Percentiles rank a stretch among this genome's conserved stretches.
Conservation (phyloP, 2,329 filamentous ascomycete genomes). For the Cryoendolithus antarcticus region DNA sequence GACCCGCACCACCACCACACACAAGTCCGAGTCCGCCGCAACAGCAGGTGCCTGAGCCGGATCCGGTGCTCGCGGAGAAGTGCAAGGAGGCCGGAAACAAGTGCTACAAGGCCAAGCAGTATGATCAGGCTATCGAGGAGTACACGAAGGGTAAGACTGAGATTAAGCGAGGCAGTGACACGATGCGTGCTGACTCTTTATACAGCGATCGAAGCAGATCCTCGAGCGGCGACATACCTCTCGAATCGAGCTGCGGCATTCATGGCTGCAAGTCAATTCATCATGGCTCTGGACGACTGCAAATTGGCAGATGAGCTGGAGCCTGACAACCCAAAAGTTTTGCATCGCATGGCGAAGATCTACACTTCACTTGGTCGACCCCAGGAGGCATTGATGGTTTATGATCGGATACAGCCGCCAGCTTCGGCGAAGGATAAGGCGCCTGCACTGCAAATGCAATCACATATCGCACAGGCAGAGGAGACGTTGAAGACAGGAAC, state of each 20-base stretch:
- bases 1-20: conserved; percentile 61
- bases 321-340: conserved; percentile 73
- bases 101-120: conserved; percentile 92
- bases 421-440: conserved; percentile 77
- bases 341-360: conserved; percentile 78
- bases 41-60: conserved; percentile 25
- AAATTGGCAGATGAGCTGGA: conserved; percentile 71
- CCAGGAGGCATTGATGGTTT: conserved; percentile 73
- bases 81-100: conserved; percentile 93
- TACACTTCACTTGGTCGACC: conserved; percentile 79
- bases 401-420: conserved; percentile 64
- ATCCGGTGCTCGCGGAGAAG: conserved; percentile 66
- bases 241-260: conserved; percentile 91
- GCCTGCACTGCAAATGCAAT: conserved; percentile 71
- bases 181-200: conserved; percentile 1
- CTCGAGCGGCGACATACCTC: conserved; percentile 75
- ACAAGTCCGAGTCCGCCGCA: conserved; percentile 35
- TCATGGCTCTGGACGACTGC: conserved; percentile 76
- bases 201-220: conserved; percentile 75
- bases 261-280: conserved; percentile 74
- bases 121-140: conserved; percentile 73
- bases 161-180: not conserved
- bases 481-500: conserved; percentile 62
- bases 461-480: conserved; percentile 68
- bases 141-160: conserved; percentile 73